Conservation (phyloP, 1,284 basidiomycete species). For the Moesziomyces parantarcticus region DNA sequence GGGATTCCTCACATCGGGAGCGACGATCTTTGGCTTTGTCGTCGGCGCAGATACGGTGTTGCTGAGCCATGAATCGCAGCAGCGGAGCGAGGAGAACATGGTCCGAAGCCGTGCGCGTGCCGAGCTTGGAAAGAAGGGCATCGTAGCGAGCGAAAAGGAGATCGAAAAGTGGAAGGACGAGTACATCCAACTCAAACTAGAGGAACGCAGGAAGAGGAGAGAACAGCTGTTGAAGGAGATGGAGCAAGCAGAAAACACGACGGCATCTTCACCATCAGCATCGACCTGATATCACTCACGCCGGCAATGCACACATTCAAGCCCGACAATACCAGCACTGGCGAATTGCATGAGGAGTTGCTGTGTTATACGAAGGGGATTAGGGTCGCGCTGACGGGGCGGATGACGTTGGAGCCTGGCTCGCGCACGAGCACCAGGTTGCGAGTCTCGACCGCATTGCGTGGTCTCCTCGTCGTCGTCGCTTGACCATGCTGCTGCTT, state of each 20-base stretch:
- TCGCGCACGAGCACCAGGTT: constrained; percentile 40
- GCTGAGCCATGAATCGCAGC: constrained; percentile 54
- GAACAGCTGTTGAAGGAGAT: constrained; percentile 18
- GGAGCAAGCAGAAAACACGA: constrained; percentile 8
- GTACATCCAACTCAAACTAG: constrained; percentile 39
- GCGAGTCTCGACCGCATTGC: constrained; percentile 36
- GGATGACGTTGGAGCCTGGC: constrained; percentile 29
- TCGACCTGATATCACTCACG: neutral
- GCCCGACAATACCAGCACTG: neutral
- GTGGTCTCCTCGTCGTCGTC: constrained; percentile 14
- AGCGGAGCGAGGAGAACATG: constrained; percentile 57
- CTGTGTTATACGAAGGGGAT: constrained; percentile 17
- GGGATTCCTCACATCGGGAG: constrained; percentile 56
- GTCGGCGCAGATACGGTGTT: constrained; percentile 60
- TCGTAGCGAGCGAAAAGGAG: constrained; percentile 58
- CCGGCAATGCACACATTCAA: neutral
- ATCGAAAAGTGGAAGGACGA: constrained; percentile 63
- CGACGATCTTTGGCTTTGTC: constrained; percentile 62
- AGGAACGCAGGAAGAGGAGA: constrained; percentile 36
- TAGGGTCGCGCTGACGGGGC: constrained; percentile 30
- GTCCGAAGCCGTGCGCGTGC: constrained; percentile 49
- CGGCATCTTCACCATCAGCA: neutral
- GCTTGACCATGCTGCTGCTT: constrained; percentile 2
- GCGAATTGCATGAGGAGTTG: neutral
- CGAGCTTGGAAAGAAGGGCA: constrained; percentile 56